Evolutionary conservation across 352 stramenopile genomes (phyloP), one percentile per base, ranked within the genome.

Genomic region (Hyaloperonospora brassicae): DNA sequence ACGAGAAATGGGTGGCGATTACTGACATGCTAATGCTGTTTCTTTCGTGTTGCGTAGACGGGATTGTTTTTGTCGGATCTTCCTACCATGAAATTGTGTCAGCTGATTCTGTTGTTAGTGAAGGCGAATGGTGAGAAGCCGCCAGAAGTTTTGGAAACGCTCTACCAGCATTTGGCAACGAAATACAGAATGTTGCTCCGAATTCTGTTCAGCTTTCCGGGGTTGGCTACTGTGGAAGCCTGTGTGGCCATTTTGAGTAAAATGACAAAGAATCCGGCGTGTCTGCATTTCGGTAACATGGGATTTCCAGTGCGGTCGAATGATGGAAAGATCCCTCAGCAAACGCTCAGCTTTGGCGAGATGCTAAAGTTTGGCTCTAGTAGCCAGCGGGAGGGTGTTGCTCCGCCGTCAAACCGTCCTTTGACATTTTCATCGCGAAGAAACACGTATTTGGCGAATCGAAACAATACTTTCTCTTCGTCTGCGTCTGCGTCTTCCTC

Each of bases 181-280:
- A 88, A 87, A 46, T 84, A 80, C 24, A 68, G 77, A 9, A 89
- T 89, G 79, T 57, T 92, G 38, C 68, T 86, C 41, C 79, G 81
- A 30, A 86, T 92, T 47, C 57, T 92, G 4, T 92, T 89, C 27
- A 72, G 77, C 0, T 92, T 89, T 55, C 79, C 81, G 13, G 72
- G 63, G 22, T 67, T 92, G 17, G 65, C 63, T 11, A 89, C 81
- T 11, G 79, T 89, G 22, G 81, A 92, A 47, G 71, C 77, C 0
- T 89, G 76, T 21, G 76, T 89, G 27, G 77, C 76, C 0, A 86
- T 92, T 62, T 48, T 92, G 0, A 81, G 67, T 17, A 70, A 79
- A 45, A 89, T 91, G 81, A 88, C 75, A 11, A 87, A 83, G 44
- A 85, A 73, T 14, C 71, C 77, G 35, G 72, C 74, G 8, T 82